Conservation (phyloP, 257 asterid genomes). For the Fraxinus cuspidata region DNA sequence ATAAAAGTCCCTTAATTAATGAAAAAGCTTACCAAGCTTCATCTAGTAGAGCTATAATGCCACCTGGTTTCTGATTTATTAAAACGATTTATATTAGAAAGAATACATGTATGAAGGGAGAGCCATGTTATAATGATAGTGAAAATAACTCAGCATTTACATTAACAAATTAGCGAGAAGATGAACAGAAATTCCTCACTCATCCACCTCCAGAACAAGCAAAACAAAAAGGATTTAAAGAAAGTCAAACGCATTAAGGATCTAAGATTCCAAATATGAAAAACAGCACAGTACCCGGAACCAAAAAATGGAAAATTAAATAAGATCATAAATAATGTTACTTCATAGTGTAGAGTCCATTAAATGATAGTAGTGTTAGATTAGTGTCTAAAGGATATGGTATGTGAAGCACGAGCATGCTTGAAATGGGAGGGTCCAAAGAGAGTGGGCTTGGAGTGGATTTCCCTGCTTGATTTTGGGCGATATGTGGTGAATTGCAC, state of each 20-base stretch:
- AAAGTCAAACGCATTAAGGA: background rate
- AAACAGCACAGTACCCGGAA: background rate
- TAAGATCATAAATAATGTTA: background rate
- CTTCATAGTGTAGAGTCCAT: background rate
- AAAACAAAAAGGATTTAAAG: background rate
- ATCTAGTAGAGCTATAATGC: conserved; percentile 58
- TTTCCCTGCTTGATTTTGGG: no score
- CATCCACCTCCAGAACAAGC: background rate
- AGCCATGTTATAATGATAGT: background rate
- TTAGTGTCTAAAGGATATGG: background rate
- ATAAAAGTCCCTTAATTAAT: background rate
- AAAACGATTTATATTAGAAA: background rate
- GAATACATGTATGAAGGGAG: background rate
- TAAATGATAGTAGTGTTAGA: background rate
- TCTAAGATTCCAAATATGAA: background rate
- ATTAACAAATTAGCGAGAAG: background rate
- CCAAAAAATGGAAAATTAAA: background rate
- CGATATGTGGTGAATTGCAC: no score
- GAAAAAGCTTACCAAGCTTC: conserved; percentile 52
- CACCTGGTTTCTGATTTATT: conserved; percentile 53
- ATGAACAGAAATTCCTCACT: background rate
- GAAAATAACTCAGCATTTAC: background rate
- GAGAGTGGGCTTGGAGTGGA: no score
- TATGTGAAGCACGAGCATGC: background rate
- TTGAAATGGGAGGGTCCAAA: no score